Evolutionary conservation across 331 rosid genomes (phyloP), one percentile per base, ranked within the genome.

Genomic region (Prunus yedoensis): DNA sequence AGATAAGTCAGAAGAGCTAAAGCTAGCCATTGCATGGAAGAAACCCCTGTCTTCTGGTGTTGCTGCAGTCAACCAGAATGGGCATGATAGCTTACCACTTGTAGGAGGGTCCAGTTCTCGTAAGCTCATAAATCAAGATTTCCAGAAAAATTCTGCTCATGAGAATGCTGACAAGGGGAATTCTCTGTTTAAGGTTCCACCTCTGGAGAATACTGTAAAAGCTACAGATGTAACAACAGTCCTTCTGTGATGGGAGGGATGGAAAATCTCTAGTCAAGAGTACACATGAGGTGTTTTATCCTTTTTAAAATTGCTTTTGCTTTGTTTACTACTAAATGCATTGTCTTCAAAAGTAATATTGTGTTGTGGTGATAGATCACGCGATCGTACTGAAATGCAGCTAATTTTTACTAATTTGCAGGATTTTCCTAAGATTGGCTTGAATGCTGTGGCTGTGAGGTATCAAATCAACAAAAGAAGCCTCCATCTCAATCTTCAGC

Each of bases 1-100:
- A 74, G 92, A 89, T 45, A 94, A 91, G 85, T 83, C 86, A 21
- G 88, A 84, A 20, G 98, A 94, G 88, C 80, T 94, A 71, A 89
- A 84, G 87, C 83, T 86, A 79, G 93, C 89, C 17, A 75, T 77
- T 68, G 76, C 79, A 41, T 86, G 91, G 95, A 90, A 84, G 87
- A 87, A 83, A 70, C 54, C 93, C 16, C 76, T 61, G 25, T 79
- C 89, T 76, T 80, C 94, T 58, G 78, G 69, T 77, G 70, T 56
- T 45, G 75, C 69, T 77, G 70, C 83, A 56, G 62, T 18, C 77
- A 64, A 59, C 74, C 81, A 88, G 76, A 87, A 83, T 71, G 88
- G 82, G 68, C 68, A 82, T 41, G 74, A 81, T 69, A 79, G 76
- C 74, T 71, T 75, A 61, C 74, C 68, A 32, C 74, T 77, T 77